phyloP scores from a whole-genome alignment of 1,284 basidiomycete species.

The Meripilus lineatus region DNA sequence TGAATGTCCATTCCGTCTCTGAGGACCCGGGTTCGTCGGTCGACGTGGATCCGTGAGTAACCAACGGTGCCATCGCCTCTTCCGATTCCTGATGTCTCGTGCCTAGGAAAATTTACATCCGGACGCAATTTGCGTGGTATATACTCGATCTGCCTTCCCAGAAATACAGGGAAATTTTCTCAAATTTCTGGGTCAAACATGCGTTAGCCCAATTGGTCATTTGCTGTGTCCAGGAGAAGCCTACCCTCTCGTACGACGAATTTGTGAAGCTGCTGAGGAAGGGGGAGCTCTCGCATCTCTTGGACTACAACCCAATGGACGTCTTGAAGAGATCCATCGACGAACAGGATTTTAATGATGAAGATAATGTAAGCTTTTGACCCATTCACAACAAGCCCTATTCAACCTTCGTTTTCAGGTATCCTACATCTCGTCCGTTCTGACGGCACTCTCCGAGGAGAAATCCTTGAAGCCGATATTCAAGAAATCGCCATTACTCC shows the following conservation, averaged over 20 bases:
- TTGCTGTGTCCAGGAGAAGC: constrained; percentile 26
- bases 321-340: constrained; percentile 21
- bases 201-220: constrained; percentile 43
- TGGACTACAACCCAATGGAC: constrained; percentile 6
- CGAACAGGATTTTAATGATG: constrained; percentile 35
- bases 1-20: constrained; percentile 40
- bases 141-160: constrained; percentile 46
- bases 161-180: constrained; percentile 39
- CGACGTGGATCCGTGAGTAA: constrained; percentile 35
- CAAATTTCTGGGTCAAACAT: constrained; percentile 43
- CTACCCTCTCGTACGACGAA: background rate
- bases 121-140: constrained; percentile 54
- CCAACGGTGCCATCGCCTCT: background rate
- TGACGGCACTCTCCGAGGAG: too few relatives aligned
- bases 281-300: constrained; percentile 21
- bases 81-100: background rate
- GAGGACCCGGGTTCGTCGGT: constrained; percentile 16
- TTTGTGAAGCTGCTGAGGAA: constrained; percentile 9
- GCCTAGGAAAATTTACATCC: constrained; percentile 36
- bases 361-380: constrained; percentile 37
- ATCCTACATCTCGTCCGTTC: too few relatives aligned
- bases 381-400: too few relatives aligned
- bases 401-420: too few relatives aligned
- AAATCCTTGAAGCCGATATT: too few relatives aligned
- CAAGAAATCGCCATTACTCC: too few relatives aligned